Evolutionary conservation across 1,284 basidiomycete genomes (phyloP).

Genomic region (Sporisorium graminicola): DNA sequence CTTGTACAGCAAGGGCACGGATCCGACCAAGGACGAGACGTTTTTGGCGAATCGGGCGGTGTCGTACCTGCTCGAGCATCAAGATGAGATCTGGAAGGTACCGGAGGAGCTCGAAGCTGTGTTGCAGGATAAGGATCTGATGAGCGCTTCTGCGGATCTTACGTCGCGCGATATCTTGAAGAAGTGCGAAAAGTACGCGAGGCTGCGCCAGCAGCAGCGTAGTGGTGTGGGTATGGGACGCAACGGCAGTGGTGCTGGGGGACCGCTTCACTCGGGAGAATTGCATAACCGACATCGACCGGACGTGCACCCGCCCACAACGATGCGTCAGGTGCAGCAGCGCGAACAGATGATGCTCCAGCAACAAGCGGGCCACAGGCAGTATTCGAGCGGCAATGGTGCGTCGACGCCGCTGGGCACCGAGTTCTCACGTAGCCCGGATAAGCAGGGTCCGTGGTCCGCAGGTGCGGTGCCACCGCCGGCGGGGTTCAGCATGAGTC

Average conservation of each 20-base stretch:
- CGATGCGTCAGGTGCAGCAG: slow-evolving; percentile 56
- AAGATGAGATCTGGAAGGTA: slow-evolving; percentile 82
- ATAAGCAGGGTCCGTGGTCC: slow-evolving; percentile 33
- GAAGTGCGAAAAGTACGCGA: slow-evolving; percentile 64
- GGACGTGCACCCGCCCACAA: slow-evolving; percentile 55
- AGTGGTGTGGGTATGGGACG: slow-evolving; percentile 29
- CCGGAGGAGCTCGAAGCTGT: slow-evolving; percentile 63
- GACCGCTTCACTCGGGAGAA: slow-evolving; percentile 40
- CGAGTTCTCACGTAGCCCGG: slow-evolving; percentile 43
- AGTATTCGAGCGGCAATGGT: slow-evolving; percentile 21
- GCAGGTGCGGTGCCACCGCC: slow-evolving; percentile 24
- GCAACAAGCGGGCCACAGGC: slow-evolving; percentile 34
- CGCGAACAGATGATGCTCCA: slow-evolving; percentile 21
- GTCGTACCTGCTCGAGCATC: slow-evolving; percentile 81
- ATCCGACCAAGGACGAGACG: slow-evolving; percentile 91
- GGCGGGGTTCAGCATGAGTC: slow-evolving; percentile 15
- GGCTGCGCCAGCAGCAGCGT: slow-evolving; percentile 39
- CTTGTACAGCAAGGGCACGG: slow-evolving; percentile 84
- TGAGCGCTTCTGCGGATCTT: slow-evolving; percentile 60
- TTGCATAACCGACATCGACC: slow-evolving; percentile 53
- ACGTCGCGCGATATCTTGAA: slow-evolving; percentile 63
- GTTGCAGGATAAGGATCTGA: slow-evolving; percentile 64
- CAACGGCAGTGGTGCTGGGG: slow-evolving; percentile 34
- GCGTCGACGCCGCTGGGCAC: slow-evolving; percentile 16
- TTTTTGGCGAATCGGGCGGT: slow-evolving; percentile 82